Base-by-base conservation (phyloP, 371 early-diverging fungal species). In the Mucor velutinosus region DNA sequence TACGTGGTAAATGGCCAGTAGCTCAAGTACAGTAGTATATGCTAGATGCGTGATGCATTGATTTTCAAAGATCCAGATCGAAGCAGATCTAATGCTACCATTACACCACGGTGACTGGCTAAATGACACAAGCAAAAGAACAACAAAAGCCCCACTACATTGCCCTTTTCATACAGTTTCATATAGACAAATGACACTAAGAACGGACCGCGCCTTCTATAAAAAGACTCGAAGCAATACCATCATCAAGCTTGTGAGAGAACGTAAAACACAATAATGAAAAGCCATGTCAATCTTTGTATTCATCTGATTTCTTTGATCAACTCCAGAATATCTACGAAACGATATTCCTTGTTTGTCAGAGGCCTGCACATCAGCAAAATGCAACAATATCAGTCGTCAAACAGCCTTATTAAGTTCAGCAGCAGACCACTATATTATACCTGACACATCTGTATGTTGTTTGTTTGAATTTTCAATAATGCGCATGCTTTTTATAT, bases 311-410 rank as follows among this genome's bases (percentile, higher is more conserved):
- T 47, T 47, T 47, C 47, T 47, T 47, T 23, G 23, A 37, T 37
- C 14, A 11, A 37, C 12, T 37, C 19, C 33, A 88, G 88, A 84
- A 49, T 91, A 91, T 68, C 58, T 87, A 25, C 90, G 90, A 39
- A 66, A 66, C 49, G 90, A 90, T 66, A 86, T 91, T 29, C 87
- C 92, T 14, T 91, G 92, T 65, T 80, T 83, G 12, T 78, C 85
- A 23, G 78, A 74, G 90, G 66, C 66, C 66, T 32, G 57, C 56
- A 19, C 78, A 77, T 4, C 66, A 66, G 47, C 63, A 71, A 37
- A 78, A 77, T 49, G 49, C 21, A 49, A 25, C 21, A 49, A 49
- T 51, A 66, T 72, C 4, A 63, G 60, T 49, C 23, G 49, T 8
- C 77, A 81, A 33, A 77, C 86, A 29, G 79, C 67, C 7, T 63